These are phyloP conservation scores for Artemisia argyi DNA, from an alignment of 129 eudicot genomes.

Conservation along the genomic window DNA sequence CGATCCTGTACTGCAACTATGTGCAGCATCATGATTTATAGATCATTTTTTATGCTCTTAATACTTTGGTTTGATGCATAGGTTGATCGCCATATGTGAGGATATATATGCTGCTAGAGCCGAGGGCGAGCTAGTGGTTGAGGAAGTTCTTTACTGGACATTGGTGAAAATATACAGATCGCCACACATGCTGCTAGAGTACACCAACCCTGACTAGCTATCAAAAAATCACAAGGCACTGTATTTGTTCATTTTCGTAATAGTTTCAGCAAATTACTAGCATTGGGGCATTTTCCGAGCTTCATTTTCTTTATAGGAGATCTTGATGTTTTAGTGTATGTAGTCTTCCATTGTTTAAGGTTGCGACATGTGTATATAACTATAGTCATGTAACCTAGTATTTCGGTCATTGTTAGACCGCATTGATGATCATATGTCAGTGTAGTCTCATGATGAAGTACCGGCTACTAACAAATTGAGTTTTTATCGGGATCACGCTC, in stretches of 20 bases:
- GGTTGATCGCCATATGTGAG: conserved; percentile 93
- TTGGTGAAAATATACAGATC: conserved; percentile 89
- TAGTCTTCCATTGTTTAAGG: not conserved
- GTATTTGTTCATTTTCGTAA: not conserved
- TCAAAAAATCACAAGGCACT: conserved; percentile 18
- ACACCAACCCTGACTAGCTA: conserved; percentile 79
- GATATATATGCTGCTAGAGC: conserved; percentile 99
- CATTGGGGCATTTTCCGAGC: no score
- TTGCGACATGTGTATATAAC: conserved; percentile 1
- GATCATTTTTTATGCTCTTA: not conserved
- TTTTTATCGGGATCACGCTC: conserved; percentile 8
- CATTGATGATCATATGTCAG: no score
- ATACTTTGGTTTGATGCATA: conserved; percentile 26
- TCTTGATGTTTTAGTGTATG: not conserved
- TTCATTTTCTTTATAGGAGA: no score
- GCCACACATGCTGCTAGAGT: conserved; percentile 97
- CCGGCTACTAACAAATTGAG: conserved; percentile 1
- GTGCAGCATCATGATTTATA: not conserved
- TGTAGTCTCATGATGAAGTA: conserved; percentile 7
- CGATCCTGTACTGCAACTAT: not conserved
- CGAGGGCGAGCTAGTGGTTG: conserved; percentile 93
- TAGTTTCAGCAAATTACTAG: no score
- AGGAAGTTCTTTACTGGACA: conserved; percentile 96
- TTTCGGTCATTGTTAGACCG: not conserved
- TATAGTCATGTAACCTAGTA: conserved; percentile 15